Conservation (phyloP, 306 rosid species). For the Malus sylvestris region DNA sequence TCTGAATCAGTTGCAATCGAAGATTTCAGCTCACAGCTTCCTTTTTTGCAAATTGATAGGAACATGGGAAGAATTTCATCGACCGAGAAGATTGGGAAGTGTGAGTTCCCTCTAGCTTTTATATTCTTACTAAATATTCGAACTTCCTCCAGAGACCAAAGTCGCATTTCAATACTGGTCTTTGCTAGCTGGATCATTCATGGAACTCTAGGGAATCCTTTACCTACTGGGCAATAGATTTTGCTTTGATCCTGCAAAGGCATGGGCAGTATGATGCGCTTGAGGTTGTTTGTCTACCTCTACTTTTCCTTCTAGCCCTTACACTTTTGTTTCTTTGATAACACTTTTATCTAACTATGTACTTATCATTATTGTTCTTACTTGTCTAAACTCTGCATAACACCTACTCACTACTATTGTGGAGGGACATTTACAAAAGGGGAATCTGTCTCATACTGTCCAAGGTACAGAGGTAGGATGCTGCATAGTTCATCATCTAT, state of each 20-base stretch:
- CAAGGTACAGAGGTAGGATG: too few relatives aligned
- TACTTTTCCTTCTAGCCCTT: background rate
- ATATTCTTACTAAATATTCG: constrained; percentile 48
- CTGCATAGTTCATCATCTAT: too few relatives aligned
- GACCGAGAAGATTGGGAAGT: constrained; percentile 70
- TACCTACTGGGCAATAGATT: constrained; percentile 66
- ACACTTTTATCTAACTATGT: too few relatives aligned
- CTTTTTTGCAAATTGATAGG: constrained; percentile 78
- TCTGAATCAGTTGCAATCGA: constrained; percentile 62
- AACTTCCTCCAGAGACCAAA: constrained; percentile 38
- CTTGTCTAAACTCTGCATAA: too few relatives aligned
- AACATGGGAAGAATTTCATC: constrained; percentile 48
- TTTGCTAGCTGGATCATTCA: constrained; percentile 71
- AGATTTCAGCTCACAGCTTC: constrained; percentile 80
- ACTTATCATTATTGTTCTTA: too few relatives aligned
- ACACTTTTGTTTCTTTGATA: background rate
- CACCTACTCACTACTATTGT: too few relatives aligned
- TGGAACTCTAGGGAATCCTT: constrained; percentile 62
- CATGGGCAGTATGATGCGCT: constrained; percentile 79
- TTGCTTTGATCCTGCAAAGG: constrained; percentile 69
- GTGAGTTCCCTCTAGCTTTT: constrained; percentile 75
- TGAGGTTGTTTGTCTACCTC: constrained; percentile 48
- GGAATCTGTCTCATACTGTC: too few relatives aligned
- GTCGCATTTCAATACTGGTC: constrained; percentile 30
- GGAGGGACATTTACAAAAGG: too few relatives aligned